phyloP scores from a whole-genome alignment of 139 green algal species.

The Coelastrella sp. region DNA sequence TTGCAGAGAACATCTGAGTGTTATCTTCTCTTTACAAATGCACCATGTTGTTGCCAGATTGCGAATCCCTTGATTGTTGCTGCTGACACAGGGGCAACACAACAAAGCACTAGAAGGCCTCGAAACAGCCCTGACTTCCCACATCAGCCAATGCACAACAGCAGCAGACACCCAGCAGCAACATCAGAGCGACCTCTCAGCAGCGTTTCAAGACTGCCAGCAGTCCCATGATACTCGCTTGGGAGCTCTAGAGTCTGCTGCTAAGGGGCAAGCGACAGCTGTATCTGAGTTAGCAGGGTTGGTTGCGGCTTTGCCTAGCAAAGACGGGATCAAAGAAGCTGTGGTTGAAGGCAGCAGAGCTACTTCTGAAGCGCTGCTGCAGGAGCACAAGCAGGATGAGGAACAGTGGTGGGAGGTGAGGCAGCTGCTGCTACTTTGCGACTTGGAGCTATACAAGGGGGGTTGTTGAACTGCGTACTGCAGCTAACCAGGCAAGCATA shows the following conservation, averaged over 20 bases:
- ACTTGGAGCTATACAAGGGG: background rate
- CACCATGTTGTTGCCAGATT: no score
- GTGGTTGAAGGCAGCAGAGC: background rate
- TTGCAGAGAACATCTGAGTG: no score
- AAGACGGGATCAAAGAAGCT: conserved; percentile 9
- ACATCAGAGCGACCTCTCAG: background rate
- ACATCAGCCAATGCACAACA: background rate
- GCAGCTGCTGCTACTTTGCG: background rate
- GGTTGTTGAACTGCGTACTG: background rate
- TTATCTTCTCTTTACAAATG: no score
- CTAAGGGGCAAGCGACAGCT: background rate
- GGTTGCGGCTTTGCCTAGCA: conserved; percentile 24
- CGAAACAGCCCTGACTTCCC: background rate
- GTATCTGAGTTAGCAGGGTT: background rate
- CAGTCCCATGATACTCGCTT: background rate
- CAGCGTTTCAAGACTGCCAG: background rate
- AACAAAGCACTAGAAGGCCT: background rate
- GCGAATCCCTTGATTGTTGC: background rate
- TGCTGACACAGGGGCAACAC: background rate
- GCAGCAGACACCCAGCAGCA: background rate
- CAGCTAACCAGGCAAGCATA: no score
- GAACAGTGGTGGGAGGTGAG: conserved; percentile 39
- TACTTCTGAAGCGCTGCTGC: background rate
- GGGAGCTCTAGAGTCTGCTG: background rate
- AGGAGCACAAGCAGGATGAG: conserved; percentile 31